Percentiles rank a stretch among this genome's conserved stretches.
phyloP scores from a whole-genome alignment of 768 basidiomycete genomes.

The Tylopilus sp. region DNA sequence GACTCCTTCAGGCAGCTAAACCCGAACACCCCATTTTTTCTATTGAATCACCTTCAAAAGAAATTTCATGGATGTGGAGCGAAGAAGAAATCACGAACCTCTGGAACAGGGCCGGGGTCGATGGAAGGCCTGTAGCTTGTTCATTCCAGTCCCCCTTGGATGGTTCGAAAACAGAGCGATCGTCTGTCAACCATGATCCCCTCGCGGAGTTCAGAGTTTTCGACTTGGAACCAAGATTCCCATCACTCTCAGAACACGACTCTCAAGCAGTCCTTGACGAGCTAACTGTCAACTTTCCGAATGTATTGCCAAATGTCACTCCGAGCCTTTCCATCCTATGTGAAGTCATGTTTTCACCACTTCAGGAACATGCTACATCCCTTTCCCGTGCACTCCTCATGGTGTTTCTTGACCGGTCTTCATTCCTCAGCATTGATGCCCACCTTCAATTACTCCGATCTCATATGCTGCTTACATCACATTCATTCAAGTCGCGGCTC shows the following conservation, averaged over 20 bases:
- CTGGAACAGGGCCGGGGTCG: constrained; percentile 4
- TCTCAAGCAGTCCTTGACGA: constrained; percentile 32
- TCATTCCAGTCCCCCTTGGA: background rate
- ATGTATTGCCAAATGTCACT: constrained; percentile 53
- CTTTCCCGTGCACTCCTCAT: constrained; percentile 67
- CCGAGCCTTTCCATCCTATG: constrained; percentile 64
- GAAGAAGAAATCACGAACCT: constrained; percentile 10
- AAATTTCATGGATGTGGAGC: constrained; percentile 49
- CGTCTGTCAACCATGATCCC: constrained; percentile 25
- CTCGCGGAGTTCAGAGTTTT: constrained; percentile 54
- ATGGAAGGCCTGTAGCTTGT: background rate
- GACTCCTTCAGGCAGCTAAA: constrained; percentile 58
- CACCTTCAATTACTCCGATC: constrained; percentile 71
- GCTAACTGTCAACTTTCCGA: constrained; percentile 61
- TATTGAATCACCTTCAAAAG: constrained; percentile 24
- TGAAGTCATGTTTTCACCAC: constrained; percentile 57
- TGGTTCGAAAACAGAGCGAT: background rate
- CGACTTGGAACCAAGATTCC: constrained; percentile 61
- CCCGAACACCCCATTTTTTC: constrained; percentile 64
- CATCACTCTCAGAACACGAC: constrained; percentile 23
- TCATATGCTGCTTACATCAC: constrained; percentile 69
- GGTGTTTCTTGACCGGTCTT: constrained; percentile 60
- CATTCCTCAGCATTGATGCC: constrained; percentile 62
- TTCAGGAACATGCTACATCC: constrained; percentile 55
- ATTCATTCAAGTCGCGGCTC: constrained; percentile 70